Base-by-base conservation (phyloP, 176 grass and related monocot genomes). In the Aegilops tauschii region DNA sequence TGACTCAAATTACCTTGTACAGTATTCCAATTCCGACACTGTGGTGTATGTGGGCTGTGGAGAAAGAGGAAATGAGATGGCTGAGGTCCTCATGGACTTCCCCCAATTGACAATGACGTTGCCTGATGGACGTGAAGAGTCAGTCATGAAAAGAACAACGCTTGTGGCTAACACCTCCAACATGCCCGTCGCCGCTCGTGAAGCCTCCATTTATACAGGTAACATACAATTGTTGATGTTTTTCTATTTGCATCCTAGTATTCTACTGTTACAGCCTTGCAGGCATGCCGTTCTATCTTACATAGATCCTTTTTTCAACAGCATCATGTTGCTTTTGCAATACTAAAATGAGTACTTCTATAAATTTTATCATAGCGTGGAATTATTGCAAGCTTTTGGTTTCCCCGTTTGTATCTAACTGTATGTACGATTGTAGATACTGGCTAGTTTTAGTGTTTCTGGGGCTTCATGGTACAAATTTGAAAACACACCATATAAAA, bases 11-110 rank as follows among this genome's bases (percentile, higher is more conserved):
- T 63, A 61, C 54, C 40, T 85, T 82, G 16, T 86, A 65, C 94
- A 96, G 94, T 96, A 93, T 73, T 96, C 94, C 35, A 96, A 96
- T 72, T 96, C 94, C 2, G 94, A 96, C 61, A 77, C 94, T 11
- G 91, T 96, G 3, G 94, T 96, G 31, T 96, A 96, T 80, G 94
- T 96, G 64, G 94, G 94, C 12, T 96, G 94, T 54, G 94, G 94
- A 66, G 94, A 96, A 82, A 96, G 94, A 91, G 94, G 94, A 83
- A 96, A 96, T 61, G 94, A 96, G 80, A 96, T 96, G 94, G 94
- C 94, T 73, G 94, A 96, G 91, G 94, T 96, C 49, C 85, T 93
- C 32, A 96, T 96, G 94, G 94, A 96, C 82, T 96, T 96, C 73
- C 94, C 94, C 0, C 89, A 93, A 70, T 84, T 96, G 82, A 96